A percentile compares a stretch with the other conserved stretches of the same genome.
phyloP scores from a whole-genome alignment of 192 early-diverging fungal genomes.

The Coemansia sp. region DNA sequence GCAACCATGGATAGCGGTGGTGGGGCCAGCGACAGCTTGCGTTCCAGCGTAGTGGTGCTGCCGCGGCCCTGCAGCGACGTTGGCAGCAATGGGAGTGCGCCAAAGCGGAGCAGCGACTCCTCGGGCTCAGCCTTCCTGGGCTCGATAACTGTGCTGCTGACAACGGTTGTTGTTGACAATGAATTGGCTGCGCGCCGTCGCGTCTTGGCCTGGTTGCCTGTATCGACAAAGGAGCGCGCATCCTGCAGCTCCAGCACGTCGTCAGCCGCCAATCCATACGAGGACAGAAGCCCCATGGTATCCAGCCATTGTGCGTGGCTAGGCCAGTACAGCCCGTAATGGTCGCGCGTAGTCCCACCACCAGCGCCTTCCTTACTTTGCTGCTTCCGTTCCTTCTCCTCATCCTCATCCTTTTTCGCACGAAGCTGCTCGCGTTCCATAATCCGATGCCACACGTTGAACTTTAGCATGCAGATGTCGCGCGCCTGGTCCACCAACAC shows the following conservation, averaged over 20 bases:
- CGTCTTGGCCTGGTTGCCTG: background rate
- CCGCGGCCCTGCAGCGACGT: background rate
- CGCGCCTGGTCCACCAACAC: conserved; percentile 49
- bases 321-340: conserved; percentile 52
- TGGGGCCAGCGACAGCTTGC: background rate
- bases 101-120: conserved; percentile 5
- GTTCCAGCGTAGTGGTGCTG: background rate
- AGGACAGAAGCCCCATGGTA: conserved; percentile 14
- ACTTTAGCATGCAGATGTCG: conserved; percentile 54
- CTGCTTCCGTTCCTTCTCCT: background rate
- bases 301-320: conserved; percentile 46
- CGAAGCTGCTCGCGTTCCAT: conserved; percentile 22
- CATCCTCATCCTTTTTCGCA: no score
- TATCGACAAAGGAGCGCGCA: conserved; percentile 21
- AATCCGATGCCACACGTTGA: conserved; percentile 46
- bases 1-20: background rate
- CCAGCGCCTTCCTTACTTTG: background rate
- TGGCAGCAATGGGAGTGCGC: background rate
- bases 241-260: conserved; percentile 53
- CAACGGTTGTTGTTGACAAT: background rate
- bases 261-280: conserved; percentile 21
- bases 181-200: background rate
- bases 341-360: conserved; percentile 16
- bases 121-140: conserved; percentile 4
- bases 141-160: background rate